Evolutionary conservation across 306 rosid species (phyloP).

Genomic region (Cicer cuneatum): DNA sequence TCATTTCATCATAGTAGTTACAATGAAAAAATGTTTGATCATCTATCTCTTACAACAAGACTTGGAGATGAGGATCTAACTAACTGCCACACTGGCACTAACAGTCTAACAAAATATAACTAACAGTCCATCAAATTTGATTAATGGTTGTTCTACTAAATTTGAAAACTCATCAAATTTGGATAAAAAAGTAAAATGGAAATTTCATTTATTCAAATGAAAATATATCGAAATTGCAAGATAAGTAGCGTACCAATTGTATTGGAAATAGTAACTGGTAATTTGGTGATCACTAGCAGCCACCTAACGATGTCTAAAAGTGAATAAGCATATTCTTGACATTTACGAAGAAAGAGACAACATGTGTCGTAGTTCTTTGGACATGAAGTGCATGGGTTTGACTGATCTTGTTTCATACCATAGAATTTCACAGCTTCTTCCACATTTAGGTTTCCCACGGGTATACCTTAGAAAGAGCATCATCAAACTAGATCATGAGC

Average conservation of each 20-base stretch:
- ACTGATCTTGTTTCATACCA: background rate
- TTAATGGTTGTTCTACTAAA: no score
- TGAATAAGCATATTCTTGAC: background rate
- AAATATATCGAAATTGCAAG: background rate
- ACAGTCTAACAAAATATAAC: no score
- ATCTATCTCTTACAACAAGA: no score
- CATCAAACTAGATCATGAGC: background rate
- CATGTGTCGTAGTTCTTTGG: constrained; percentile 28
- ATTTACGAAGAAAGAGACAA: background rate
- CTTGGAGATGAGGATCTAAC: no score
- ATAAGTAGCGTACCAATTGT: background rate
- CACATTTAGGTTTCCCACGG: background rate
- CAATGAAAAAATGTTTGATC: no score
- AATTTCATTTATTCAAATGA: background rate
- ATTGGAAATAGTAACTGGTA: background rate
- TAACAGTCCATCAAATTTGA: no score
- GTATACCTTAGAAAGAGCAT: background rate
- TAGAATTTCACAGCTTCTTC: background rate
- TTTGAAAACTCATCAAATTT: no score
- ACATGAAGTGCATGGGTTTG: background rate
- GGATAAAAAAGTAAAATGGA: no score
- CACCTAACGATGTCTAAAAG: background rate
- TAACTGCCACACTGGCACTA: no score
- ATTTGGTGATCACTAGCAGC: background rate
- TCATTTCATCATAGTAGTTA: no score